Evolutionary conservation across 2,329 filamentous ascomycete genomes (phyloP), one percentile per base, ranked within the genome.

Genomic region (Hypoxylon sp.): DNA sequence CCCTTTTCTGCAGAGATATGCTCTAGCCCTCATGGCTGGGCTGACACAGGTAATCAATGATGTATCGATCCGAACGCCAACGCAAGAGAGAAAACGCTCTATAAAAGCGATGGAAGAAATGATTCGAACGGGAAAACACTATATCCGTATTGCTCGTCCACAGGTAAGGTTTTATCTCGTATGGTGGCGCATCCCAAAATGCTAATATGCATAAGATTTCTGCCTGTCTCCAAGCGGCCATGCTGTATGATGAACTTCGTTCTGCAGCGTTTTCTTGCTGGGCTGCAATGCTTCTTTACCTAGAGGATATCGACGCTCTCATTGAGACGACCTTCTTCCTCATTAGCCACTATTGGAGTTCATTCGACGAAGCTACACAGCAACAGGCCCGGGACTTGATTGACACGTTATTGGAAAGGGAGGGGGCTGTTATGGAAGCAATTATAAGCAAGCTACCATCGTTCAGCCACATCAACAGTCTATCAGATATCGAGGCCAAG

Each of bases 321-420:
- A 76, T 97, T 6, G 91, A 96, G 67, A 91, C 93, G 50, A 96
- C 92, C 0, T 91, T 97, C 60, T 91, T 92, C 43, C 83, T 96
- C 29, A 85, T 97, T 37, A 86, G 88, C 16, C 86, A 88, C 60
- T 87, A 94, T 64, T 99, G 94, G 94, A 59, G 70, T 3, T 67
- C 64, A 1, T 86, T 97, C 47, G 83, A 86, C 15, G 74, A 79
- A 3, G 68, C 76, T 2, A 86, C 86, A 1, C 83, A 82, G 55
- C 65, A 78, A 3, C 76, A 78, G 45, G 87, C 87, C 2, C 78
- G 83, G 51, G 73, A 79, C 11, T 78, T 91, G 57, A 76, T 97
- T 16, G 73, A 77, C 7, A 78, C 79, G 47, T 75, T 96, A 26
- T 72, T 94, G 27, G 76, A 80, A n/a, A 76, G 82, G 2, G 81